Percentiles rank a stretch among this genome's conserved stretches.
Conservation (phyloP, 768 basidiomycete genomes). For the Kwoniella pini region DNA sequence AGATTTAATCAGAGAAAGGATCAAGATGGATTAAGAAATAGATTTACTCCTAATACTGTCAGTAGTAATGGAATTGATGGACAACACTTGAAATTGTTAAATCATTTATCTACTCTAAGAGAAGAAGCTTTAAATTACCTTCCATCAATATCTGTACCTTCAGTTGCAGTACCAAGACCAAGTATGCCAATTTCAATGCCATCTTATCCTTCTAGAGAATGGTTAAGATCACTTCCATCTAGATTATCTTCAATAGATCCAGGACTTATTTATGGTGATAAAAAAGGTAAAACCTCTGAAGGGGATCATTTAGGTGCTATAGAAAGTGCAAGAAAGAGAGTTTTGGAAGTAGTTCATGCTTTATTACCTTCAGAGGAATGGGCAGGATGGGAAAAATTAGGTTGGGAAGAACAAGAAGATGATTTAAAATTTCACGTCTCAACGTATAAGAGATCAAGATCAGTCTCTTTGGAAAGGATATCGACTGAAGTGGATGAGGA, state of each 20-base stretch:
- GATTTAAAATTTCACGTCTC: constrained; percentile 3
- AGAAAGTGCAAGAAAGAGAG: constrained; percentile 33
- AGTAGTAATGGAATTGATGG: background rate
- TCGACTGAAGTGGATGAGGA: constrained; percentile 29
- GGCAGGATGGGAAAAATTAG: constrained; percentile 53
- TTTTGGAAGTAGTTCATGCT: constrained; percentile 45
- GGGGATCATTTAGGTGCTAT: constrained; percentile 21
- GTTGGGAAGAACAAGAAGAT: constrained; percentile 51
- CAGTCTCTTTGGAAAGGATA: constrained; percentile 7
- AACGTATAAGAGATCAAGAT: constrained; percentile 15
- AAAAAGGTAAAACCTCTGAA: background rate
- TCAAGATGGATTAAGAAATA: background rate
- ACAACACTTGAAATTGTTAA: constrained; percentile 22
- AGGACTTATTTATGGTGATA: background rate
- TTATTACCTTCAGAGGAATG: constrained; percentile 53
- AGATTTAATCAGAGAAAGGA: background rate
- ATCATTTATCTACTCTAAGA: constrained; percentile 35
- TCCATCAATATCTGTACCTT: constrained; percentile 22
- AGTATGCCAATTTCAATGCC: constrained; percentile 1
- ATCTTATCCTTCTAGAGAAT: constrained; percentile 13
- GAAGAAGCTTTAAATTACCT: constrained; percentile 40
- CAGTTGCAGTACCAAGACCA: constrained; percentile 9
- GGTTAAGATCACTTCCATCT: constrained; percentile 23
- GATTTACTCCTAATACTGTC: background rate
- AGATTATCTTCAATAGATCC: constrained; percentile 25